These are phyloP conservation scores for Drechslerella coelobrocha DNA, from an alignment of 2,329 filamentous ascomycete species.

Conservation along the genomic window DNA sequence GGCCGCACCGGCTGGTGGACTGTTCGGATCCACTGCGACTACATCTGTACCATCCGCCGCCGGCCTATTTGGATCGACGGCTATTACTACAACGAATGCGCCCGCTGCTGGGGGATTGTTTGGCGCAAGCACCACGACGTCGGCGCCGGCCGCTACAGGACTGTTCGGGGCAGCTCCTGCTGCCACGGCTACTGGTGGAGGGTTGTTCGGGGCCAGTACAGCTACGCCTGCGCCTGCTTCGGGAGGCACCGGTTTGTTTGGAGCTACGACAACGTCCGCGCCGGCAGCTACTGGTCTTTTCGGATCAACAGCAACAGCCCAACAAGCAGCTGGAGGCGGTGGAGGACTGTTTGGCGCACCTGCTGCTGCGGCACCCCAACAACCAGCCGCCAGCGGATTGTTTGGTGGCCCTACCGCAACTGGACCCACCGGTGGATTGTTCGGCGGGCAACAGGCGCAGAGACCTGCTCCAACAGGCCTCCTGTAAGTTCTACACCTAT, in stretches of 20 bases:
- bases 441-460: constrained; percentile 22
- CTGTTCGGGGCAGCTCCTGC: constrained; percentile 23
- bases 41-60: constrained; percentile 22
- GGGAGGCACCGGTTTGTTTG: constrained; percentile 23
- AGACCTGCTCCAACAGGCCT: constrained; percentile 12
- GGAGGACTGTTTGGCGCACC: constrained; percentile 29
- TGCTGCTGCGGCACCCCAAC: constrained; percentile 18
- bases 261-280: constrained; percentile 10
- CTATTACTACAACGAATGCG: constrained; percentile 11
- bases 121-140: constrained; percentile 12
- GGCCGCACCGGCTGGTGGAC: constrained; percentile 45
- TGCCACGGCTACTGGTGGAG: constrained; percentile 21
- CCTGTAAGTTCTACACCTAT: constrained; percentile 14
- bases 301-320: constrained; percentile 20
- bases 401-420: constrained; percentile 27
- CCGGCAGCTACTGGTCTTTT: constrained; percentile 25
- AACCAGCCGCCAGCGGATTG: constrained; percentile 12
- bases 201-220: constrained; percentile 28
- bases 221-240: constrained; percentile 10
- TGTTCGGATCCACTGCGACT: constrained; percentile 48
- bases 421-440: constrained; percentile 17
- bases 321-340: constrained; percentile 7
- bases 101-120: constrained; percentile 35
- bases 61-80: constrained; percentile 17
- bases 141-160: constrained; percentile 17